Conservation (phyloP, 2,329 filamentous ascomycete genomes). For the Trichoderma polysporum region DNA sequence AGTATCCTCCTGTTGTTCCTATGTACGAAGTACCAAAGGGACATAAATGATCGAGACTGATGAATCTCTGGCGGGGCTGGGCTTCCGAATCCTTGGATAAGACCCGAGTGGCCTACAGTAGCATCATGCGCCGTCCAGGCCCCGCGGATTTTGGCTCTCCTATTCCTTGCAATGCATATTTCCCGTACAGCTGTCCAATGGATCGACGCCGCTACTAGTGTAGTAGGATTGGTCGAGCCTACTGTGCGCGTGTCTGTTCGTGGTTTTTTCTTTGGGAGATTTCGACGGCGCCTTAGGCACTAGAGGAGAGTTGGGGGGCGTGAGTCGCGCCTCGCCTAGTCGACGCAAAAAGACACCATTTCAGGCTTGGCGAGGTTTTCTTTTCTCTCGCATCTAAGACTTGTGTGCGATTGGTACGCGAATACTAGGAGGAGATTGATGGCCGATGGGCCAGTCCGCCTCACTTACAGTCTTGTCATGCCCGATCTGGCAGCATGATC, state of each 20-base stretch:
- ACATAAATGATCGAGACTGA: slow-evolving; percentile 5
- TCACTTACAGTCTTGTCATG: neutral
- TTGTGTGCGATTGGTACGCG: neutral
- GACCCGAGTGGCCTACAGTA: slow-evolving; percentile 7
- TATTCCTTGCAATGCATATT: neutral
- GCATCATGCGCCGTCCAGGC: slow-evolving; percentile 1
- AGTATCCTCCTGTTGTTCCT: neutral
- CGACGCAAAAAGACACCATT: slow-evolving; percentile 17
- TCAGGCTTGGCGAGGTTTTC: slow-evolving; percentile 15
- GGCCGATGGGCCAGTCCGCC: neutral
- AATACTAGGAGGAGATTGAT: neutral
- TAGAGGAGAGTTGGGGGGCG: neutral
- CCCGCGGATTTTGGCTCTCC: neutral
- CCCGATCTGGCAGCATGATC: slow-evolving; percentile 8
- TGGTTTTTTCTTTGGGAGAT: slow-evolving; percentile 3
- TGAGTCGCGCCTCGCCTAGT: neutral
- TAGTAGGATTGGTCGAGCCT: neutral
- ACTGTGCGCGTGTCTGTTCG: neutral
- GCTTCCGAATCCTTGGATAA: slow-evolving; percentile 13
- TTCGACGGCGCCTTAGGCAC: neutral
- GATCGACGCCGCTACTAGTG: neutral
- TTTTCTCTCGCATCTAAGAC: neutral
- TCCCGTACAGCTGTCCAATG: slow-evolving; percentile 9
- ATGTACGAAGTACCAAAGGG: neutral
- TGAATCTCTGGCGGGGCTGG: neutral